Base-by-base conservation (phyloP, 2,329 filamentous ascomycete species). In the Phialophora tarda region DNA sequence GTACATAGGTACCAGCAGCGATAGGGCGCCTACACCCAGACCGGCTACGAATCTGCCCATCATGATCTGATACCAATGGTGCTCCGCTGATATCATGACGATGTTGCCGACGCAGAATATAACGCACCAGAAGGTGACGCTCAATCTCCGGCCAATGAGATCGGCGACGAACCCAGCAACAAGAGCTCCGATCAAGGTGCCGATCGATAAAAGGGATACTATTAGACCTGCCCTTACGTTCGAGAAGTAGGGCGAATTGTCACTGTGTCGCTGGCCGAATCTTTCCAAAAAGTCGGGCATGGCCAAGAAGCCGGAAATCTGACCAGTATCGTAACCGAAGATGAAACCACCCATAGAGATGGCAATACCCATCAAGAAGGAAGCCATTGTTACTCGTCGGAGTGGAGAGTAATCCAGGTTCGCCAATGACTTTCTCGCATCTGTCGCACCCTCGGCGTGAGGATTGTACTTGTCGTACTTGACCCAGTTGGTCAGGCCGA, bases 101-200 rank as follows among this genome's bases (percentile, higher is more conserved):
- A 81, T 79, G 55, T 81, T 70, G 2, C 80, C 80, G 23, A 79
- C 72, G 28, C 74, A 75, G 44, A 81, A 76, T 32, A 82, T 74
- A 10, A 74, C 41, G 47, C 75, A 77, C 79, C 80, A 81, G n/a
- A 72, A 64, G 28, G 73, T 77, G 51, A 82, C 78, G 4, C 77
- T 80, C 73, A 76, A 78, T 68, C 79, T 80, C 14, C 80, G 76
- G 21, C 80, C 80, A 28, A 81, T 72, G 1, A 75, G 73, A 73
- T 83, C 80, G 7, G 81, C 79, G 30, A 82, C 76, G 79, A 26
- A 78, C 84, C 70, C 80, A 85, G 76, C 85, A 84, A 68, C 81
- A 86, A 75, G 79, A 80, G 62, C 90, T 84, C 74, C 88, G 89
- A 71, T 89, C 84, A 93, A 93, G 73, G 91, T 92, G 78, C 88